Conservation (phyloP, 1,284 basidiomycete species). For the Omphalotus olearius region DNA sequence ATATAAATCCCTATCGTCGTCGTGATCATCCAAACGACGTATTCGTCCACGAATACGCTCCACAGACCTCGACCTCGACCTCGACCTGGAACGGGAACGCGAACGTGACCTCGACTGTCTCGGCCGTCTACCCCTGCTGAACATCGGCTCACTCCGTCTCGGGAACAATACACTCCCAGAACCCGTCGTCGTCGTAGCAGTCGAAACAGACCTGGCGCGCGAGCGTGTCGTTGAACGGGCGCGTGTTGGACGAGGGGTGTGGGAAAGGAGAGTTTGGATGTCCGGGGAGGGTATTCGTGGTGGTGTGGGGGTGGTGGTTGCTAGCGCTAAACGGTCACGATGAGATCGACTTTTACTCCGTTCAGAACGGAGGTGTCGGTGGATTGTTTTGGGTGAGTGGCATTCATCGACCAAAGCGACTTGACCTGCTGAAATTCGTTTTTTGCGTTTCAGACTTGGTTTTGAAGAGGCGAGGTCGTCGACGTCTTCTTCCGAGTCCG, state of each 20-base stretch:
- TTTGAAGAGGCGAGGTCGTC: constrained; percentile 3
- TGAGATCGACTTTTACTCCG: constrained; percentile 30
- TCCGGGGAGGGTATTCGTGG: constrained; percentile 3
- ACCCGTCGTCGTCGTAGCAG: too few species aligned
- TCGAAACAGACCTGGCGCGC: too few species aligned
- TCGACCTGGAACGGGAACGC: too few species aligned
- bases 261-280: constrained; percentile 1
- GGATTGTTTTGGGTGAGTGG: too few species aligned
- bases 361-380: constrained; percentile 26
- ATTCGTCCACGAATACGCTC: too few species aligned
- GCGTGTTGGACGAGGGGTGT: constrained; percentile 7
- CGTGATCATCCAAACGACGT: constrained; percentile 32
- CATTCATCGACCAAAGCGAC: too few species aligned
- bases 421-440: not conserved
- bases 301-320: too few species aligned
- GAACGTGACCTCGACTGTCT: too few species aligned
- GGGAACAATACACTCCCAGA: too few species aligned
- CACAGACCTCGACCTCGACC: not conserved
- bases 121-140: too few species aligned
- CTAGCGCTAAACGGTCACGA: constrained; percentile 24
- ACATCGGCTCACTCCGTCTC: too few species aligned
- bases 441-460: too few species aligned
- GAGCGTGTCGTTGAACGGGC: not conserved
- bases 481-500: constrained; percentile 4
- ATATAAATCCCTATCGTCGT: constrained; percentile 4